These are phyloP conservation scores for Nigrograna mackinnonii DNA, from an alignment of 2,329 filamentous ascomycete species.

Conservation along the genomic window DNA sequence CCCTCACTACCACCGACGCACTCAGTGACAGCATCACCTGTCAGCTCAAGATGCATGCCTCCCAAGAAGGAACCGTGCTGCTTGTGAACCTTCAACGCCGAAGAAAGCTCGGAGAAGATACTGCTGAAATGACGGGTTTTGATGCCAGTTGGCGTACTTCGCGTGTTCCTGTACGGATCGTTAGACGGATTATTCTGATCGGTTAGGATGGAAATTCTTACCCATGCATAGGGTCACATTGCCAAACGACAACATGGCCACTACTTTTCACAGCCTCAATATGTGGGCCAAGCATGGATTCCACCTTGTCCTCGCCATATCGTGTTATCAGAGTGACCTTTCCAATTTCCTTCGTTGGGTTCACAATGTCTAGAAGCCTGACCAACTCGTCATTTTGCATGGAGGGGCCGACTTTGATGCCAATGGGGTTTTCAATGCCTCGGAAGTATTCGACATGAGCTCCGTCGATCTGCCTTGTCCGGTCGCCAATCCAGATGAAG, in stretches of 20 bases:
- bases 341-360: slow-evolving; percentile 79
- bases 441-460: slow-evolving; percentile 98
- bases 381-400: slow-evolving; percentile 79
- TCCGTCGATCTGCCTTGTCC: slow-evolving; percentile 89
- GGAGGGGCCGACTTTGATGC: slow-evolving; percentile 91
- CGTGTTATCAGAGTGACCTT: slow-evolving; percentile 97
- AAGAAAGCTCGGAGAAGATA: slow-evolving; percentile 84
- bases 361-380: slow-evolving; percentile 79
- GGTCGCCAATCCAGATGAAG: slow-evolving; percentile 98
- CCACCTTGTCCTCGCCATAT: slow-evolving; percentile 81
- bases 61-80: slow-evolving; percentile 84
- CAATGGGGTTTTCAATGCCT: slow-evolving; percentile 92
- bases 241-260: slow-evolving; percentile 83
- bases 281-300: slow-evolving; percentile 75
- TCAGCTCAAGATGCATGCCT: slow-evolving; percentile 92
- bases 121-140: slow-evolving; percentile 92
- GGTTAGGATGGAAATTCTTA: slow-evolving; percentile 23
- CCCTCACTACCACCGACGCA: slow-evolving; percentile 90
- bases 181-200: not conserved
- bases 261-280: slow-evolving; percentile 87
- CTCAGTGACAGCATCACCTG: slow-evolving; percentile 94
- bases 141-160: slow-evolving; percentile 71
- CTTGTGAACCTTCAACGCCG: slow-evolving; percentile 83
- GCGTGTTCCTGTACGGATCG: slow-evolving; percentile 54
- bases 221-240: slow-evolving; percentile 99